Conservation (phyloP, 495 filamentous ascomycete genomes). For the Glonium stellatum region DNA sequence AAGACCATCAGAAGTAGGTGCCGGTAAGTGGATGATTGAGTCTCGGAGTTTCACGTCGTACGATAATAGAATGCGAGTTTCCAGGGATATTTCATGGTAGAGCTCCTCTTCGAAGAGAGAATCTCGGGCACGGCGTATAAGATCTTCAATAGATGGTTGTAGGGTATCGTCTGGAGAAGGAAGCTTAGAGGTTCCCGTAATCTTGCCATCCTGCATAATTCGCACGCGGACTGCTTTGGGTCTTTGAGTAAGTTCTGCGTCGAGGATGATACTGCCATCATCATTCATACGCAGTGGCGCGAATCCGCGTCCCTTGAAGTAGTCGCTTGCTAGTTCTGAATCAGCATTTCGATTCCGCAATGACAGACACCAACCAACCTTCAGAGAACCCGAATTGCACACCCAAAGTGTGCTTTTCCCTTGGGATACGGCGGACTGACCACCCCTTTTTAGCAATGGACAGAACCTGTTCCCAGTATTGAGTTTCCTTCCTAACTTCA, state of each 20-base stretch:
- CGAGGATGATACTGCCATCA: slow-evolving; percentile 67
- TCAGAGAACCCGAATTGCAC: slow-evolving; percentile 87
- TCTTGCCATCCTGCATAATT: slow-evolving; percentile 39
- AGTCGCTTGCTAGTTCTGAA: slow-evolving; percentile 48
- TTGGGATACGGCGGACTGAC: slow-evolving; percentile 67
- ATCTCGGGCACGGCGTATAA: slow-evolving; percentile 75
- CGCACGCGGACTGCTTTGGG: slow-evolving; percentile 60
- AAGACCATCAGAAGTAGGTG: background rate
- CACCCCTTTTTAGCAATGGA: slow-evolving; percentile 76
- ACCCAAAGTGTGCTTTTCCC: slow-evolving; percentile 63
- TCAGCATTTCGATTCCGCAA: background rate
- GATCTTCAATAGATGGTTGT: slow-evolving; percentile 48
- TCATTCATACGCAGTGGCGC: slow-evolving; percentile 66
- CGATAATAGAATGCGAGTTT: slow-evolving; percentile 61
- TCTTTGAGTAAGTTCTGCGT: slow-evolving; percentile 55
- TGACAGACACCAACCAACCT: slow-evolving; percentile 35
- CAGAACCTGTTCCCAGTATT: slow-evolving; percentile 83
- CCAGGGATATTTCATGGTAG: slow-evolving; percentile 82
- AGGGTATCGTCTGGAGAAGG: slow-evolving; percentile 33
- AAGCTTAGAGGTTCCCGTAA: slow-evolving; percentile 49
- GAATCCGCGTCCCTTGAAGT: slow-evolving; percentile 71
- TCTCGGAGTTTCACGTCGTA: slow-evolving; percentile 57
- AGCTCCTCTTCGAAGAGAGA: slow-evolving; percentile 87
- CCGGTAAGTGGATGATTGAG: slow-evolving; percentile 43
- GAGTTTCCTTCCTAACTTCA: slow-evolving; percentile 69